Conservation (phyloP, 1,284 basidiomycete species). For the Athelia psychrophila region DNA sequence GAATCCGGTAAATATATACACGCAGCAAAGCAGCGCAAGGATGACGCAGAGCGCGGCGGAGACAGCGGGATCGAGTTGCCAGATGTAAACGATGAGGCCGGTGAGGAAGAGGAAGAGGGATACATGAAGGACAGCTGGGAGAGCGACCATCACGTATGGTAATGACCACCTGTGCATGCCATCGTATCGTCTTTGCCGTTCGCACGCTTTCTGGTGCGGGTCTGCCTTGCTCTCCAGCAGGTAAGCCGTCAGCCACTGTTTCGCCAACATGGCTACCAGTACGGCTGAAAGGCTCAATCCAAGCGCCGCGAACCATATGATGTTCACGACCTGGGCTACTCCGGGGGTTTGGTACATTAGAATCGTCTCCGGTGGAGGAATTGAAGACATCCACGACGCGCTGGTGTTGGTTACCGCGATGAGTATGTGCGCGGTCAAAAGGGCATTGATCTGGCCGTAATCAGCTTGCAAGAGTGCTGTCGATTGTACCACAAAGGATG, state of each 20-base stretch:
- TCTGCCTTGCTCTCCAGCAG: not conserved
- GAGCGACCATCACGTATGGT: conserved; percentile 2
- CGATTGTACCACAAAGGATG: conserved; percentile 7
- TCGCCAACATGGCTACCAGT: conserved; percentile 8
- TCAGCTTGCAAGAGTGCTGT: conserved; percentile 3
- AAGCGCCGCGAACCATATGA: conserved; percentile 7
- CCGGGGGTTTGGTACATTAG: not conserved
- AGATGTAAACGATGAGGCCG: conserved; percentile 3
- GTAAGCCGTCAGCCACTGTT: conserved; percentile 9
- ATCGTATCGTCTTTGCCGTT: conserved; percentile 6
- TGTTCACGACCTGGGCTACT: conserved; percentile 1
- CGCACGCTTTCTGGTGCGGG: not conserved
- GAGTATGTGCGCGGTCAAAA: conserved; percentile 1
- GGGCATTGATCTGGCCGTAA: conserved; percentile 1
- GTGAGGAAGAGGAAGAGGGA: conserved; percentile 9
- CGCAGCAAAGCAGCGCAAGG: not conserved
- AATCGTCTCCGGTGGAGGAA: not conserved
- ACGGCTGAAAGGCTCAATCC: conserved; percentile 4
- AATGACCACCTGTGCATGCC: conserved; percentile 5
- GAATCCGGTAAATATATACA: not conserved
- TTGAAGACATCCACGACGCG: not conserved
- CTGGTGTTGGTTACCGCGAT: not conserved
- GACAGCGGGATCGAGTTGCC: not conserved
- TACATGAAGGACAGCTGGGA: conserved; percentile 6
- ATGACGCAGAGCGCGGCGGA: not conserved